Conservation (phyloP, 2,329 filamentous ascomycete genomes). For the Didymella sp. region DNA sequence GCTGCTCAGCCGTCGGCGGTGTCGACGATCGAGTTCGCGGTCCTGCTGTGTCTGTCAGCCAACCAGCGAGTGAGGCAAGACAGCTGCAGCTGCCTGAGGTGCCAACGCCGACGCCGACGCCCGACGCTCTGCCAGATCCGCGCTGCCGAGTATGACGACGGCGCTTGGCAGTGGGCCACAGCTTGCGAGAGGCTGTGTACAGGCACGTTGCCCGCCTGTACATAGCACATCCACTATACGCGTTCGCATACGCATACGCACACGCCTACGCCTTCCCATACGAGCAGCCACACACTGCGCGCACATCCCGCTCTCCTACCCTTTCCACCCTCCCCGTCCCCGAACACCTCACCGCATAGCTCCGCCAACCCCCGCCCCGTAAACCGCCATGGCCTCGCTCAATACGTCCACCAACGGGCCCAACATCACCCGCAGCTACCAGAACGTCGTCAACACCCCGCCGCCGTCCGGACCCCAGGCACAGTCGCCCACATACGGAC, state of each 20-base stretch:
- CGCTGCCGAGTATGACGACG: constrained; percentile 19
- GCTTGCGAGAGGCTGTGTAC: constrained; percentile 20
- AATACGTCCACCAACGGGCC: constrained; percentile 62
- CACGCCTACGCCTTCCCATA: neutral
- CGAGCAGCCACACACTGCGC: constrained; percentile 10
- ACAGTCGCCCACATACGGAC: constrained; percentile 80
- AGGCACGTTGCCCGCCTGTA: constrained; percentile 10
- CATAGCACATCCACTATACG: constrained; percentile 2
- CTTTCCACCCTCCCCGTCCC: constrained; percentile 2
- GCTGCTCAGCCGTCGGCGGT: neutral
- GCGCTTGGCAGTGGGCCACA: constrained; percentile 9
- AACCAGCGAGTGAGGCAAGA: constrained; percentile 29
- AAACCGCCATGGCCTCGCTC: constrained; percentile 69
- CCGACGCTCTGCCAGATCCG: too few species aligned
- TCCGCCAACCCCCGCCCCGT: constrained; percentile 9
- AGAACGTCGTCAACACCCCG: constrained; percentile 69
- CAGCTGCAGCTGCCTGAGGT: constrained; percentile 10
- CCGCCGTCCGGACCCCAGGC: constrained; percentile 63
- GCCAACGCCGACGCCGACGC: too few species aligned
- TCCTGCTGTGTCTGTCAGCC: constrained; percentile 10
- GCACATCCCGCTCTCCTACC: constrained; percentile 6
- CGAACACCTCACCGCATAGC: constrained; percentile 12
- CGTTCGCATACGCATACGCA: constrained; percentile 1
- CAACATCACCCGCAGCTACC: constrained; percentile 65
- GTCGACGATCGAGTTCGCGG: neutral